These are phyloP conservation scores for Cornus kousa DNA, from an alignment of 148 eudicot genomes.

Conservation along the genomic window DNA sequence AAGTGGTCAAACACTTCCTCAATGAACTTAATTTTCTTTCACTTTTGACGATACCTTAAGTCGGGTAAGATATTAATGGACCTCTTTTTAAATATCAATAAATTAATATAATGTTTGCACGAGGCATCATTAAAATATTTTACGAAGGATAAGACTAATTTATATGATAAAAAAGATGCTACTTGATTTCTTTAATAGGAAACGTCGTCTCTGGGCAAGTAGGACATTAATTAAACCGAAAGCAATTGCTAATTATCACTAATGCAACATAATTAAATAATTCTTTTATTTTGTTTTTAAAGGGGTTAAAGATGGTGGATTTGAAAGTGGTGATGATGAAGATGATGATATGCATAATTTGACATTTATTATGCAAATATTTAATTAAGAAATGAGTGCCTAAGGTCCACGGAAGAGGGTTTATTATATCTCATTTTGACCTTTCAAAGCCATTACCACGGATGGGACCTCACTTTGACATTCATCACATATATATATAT, in stretches of 20 bases:
- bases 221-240: constrained; percentile 11
- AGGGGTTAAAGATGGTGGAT: background rate
- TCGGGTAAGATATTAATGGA: too few relatives aligned
- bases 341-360: background rate
- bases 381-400: constrained; percentile 8
- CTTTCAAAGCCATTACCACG: background rate
- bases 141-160: background rate
- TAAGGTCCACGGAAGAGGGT: constrained; percentile 8
- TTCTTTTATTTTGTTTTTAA: background rate
- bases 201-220: background rate
- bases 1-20: too few relatives aligned
- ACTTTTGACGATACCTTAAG: too few relatives aligned
- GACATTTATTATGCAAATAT: background rate
- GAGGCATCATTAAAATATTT: constrained; percentile 5
- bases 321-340: background rate
- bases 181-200: background rate
- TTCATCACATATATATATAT: too few relatives aligned
- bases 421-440: constrained; percentile 13
- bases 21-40: too few relatives aligned
- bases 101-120: constrained; percentile 1
- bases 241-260: constrained; percentile 2
- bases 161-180: background rate
- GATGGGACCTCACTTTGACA: constrained; percentile 3
- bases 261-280: background rate
- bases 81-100: too few relatives aligned